Evolutionary conservation across 805 yeast species (phyloP).

Genomic region (Ogataea pilisensis): DNA sequence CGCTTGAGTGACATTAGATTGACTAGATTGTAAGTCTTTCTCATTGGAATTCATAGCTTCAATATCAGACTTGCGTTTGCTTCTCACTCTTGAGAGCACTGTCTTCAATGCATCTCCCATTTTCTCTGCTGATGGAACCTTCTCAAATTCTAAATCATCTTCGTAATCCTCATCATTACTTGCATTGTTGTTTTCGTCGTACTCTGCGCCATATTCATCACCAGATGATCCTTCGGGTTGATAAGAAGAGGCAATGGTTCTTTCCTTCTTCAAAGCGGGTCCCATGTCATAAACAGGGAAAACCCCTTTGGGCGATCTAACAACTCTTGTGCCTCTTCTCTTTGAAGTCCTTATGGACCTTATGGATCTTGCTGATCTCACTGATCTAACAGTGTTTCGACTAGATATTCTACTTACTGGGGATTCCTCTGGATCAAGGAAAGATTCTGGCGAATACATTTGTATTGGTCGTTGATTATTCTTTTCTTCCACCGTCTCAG

Average conservation of each 20-base stretch:
- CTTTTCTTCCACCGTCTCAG: not conserved
- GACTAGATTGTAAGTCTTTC: no score
- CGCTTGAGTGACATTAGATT: not conserved
- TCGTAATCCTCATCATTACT: conserved; percentile 9
- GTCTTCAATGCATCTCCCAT: conserved; percentile 23
- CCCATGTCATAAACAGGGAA: conserved; percentile 83
- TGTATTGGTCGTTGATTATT: not conserved
- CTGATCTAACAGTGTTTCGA: not conserved
- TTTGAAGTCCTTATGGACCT: conserved; percentile 2
- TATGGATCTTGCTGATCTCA: not conserved
- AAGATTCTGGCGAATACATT: conserved; percentile 1
- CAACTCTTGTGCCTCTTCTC: conserved; percentile 1
- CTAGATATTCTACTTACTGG: no score
- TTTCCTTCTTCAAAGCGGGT: conserved; percentile 51
- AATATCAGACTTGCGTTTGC: conserved; percentile 17
- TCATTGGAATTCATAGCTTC: conserved; percentile 17
- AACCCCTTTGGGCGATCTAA: conserved; percentile 67
- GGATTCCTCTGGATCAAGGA: not conserved
- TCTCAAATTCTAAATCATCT: conserved; percentile 26
- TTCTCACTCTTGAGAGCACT: conserved; percentile 22
- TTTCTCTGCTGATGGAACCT: conserved; percentile 23
- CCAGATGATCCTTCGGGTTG: no score
- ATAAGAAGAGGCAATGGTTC: conserved; percentile 48
- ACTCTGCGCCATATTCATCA: no score
- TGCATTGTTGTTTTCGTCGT: conserved; percentile 2